phyloP scores from a whole-genome alignment of 805 yeast genomes.

The Ogataea degrootiae region DNA sequence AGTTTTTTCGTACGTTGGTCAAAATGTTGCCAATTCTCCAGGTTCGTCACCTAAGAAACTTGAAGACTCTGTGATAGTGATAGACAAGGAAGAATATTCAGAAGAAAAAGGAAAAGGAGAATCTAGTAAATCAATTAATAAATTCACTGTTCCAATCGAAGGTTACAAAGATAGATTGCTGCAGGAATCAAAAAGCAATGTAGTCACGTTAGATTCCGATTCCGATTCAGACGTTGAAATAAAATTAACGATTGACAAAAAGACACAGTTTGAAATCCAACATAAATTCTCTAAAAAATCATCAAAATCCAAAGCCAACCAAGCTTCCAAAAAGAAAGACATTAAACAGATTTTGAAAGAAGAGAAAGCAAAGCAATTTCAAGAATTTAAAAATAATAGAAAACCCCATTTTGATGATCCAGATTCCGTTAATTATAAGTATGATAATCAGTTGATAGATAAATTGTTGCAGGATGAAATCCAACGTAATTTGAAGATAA shows the following conservation, averaged over 20 bases:
- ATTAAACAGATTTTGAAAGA: slow-evolving; percentile 6
- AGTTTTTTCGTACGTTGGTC: not conserved
- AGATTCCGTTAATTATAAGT: slow-evolving; percentile 1
- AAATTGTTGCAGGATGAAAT: slow-evolving; percentile 23
- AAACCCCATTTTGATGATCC: slow-evolving; percentile 6
- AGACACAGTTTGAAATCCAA: not conserved
- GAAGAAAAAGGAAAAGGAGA: not conserved
- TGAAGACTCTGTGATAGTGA: no score
- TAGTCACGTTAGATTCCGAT: slow-evolving; percentile 1
- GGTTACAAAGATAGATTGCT: not conserved
- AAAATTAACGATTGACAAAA: slow-evolving; percentile 1
- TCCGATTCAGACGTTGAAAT: slow-evolving; percentile 8
- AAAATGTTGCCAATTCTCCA: not conserved
- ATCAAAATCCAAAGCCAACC: slow-evolving; percentile 12
- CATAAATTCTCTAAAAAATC: slow-evolving; percentile 8
- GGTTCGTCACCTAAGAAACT: not conserved
- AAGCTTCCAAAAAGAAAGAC: slow-evolving; percentile 8
- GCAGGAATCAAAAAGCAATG: not conserved
- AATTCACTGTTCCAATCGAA: not conserved
- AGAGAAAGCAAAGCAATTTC: slow-evolving; percentile 13
- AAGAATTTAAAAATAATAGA: slow-evolving; percentile 7
- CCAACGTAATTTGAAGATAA: slow-evolving; percentile 10
- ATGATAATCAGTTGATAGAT: slow-evolving; percentile 16
- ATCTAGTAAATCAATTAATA: not conserved
- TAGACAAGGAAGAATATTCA: no score